phyloP scores from a whole-genome alignment of 2,329 filamentous ascomycete species.

The Aurifilum marmelostoma region DNA sequence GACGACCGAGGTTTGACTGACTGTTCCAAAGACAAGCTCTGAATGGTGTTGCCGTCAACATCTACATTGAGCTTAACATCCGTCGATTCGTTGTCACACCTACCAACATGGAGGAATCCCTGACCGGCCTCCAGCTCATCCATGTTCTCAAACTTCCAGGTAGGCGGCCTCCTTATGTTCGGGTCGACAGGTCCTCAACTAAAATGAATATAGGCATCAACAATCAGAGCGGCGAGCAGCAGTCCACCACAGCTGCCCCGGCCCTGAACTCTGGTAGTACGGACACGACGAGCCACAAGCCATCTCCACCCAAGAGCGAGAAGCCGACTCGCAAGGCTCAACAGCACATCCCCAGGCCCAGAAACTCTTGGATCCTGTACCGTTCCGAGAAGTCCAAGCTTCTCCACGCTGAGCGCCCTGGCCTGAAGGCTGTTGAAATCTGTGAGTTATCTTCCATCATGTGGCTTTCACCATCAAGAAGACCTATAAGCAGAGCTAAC shows the following conservation, averaged over 20 bases:
- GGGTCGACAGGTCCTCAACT: background rate
- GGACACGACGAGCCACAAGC: background rate
- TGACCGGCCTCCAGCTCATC: background rate
- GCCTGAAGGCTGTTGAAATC: constrained; percentile 13
- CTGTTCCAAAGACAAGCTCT: background rate
- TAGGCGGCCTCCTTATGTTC: background rate
- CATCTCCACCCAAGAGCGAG: too few species aligned
- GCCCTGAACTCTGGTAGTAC: background rate
- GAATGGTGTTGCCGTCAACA: constrained; percentile 11
- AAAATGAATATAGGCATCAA: background rate
- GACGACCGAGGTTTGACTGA: background rate
- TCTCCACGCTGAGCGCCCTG: constrained; percentile 11
- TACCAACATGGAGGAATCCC: too few species aligned
- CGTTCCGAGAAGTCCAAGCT: constrained; percentile 18
- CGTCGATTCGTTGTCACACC: background rate
- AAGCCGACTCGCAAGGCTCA: background rate
- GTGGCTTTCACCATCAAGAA: background rate
- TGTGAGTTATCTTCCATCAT: constrained; percentile 9
- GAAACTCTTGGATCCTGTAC: constrained; percentile 32
- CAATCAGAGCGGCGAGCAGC: background rate
- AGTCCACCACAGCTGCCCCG: background rate
- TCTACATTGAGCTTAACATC: background rate
- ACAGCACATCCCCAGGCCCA: constrained; percentile 31
- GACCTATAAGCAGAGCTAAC: background rate
- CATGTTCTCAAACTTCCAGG: background rate